Conservation (phyloP, 1,284 basidiomycete genomes). For the Tilletia indica region DNA sequence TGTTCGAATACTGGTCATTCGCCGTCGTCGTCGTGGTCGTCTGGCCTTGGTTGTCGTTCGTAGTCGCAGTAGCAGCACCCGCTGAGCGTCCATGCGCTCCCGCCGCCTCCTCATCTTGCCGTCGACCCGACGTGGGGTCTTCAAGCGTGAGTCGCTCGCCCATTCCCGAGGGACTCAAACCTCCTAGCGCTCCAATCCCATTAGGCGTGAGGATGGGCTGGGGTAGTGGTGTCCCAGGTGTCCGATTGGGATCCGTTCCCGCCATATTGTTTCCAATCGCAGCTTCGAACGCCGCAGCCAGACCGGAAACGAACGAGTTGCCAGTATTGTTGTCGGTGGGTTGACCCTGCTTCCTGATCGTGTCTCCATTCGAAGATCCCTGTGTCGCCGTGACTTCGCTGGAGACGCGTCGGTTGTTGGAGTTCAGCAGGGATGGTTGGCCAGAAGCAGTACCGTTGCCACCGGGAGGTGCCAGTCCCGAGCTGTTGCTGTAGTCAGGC, state of each 20-base stretch:
- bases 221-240: background rate
- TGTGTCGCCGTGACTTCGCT: background rate
- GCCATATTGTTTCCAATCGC: background rate
- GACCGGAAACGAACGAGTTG: constrained; percentile 3
- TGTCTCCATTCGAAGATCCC: background rate
- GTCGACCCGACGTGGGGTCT: constrained; percentile 29
- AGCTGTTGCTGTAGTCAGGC: no score
- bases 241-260: background rate
- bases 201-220: constrained; percentile 33
- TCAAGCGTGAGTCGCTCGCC: constrained; percentile 33
- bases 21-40: constrained; percentile 31
- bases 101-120: background rate
- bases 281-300: background rate
- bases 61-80: constrained; percentile 1
- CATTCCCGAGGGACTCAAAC: constrained; percentile 29
- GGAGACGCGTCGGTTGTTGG: background rate
- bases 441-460: background rate
- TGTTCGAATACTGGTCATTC: background rate
- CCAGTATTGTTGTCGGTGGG: background rate
- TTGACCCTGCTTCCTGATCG: background rate
- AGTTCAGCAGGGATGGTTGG: background rate
- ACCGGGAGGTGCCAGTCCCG: background rate
- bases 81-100: background rate
- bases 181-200: constrained; percentile 31
- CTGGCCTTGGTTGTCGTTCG: constrained; percentile 21